A percentile compares a stretch with the other conserved stretches of the same genome.
Evolutionary conservation across 2,329 filamentous ascomycete species (phyloP).

Genomic region (Blastomyces percursus): DNA sequence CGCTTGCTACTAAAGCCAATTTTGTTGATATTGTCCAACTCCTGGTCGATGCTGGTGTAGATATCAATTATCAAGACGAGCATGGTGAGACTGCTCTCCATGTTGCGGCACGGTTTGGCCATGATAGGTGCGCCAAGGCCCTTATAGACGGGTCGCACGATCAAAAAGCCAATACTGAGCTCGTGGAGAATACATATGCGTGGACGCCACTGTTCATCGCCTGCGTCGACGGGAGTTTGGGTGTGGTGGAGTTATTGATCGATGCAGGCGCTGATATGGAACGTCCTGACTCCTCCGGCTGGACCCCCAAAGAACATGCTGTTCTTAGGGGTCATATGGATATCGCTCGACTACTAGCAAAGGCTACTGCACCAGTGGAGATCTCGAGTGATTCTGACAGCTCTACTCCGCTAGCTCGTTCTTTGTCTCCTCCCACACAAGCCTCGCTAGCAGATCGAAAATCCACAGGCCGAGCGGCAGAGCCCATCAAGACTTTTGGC

Average conservation of each 20-base stretch:
- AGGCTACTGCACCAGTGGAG: constrained; percentile 36
- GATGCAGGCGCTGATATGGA: constrained; percentile 66
- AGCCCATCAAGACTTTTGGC: constrained; percentile 88
- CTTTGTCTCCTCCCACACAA: constrained; percentile 26
- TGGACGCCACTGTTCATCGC: constrained; percentile 96
- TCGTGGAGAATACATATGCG: constrained; percentile 70
- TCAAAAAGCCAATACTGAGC: constrained; percentile 65
- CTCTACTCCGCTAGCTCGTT: constrained; percentile 24
- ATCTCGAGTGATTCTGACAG: constrained; percentile 17
- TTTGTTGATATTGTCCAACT: constrained; percentile 75
- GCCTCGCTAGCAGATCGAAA: constrained; percentile 35
- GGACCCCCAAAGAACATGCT: constrained; percentile 89
- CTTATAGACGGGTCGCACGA: constrained; percentile 58
- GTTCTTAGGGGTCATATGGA: constrained; percentile 76
- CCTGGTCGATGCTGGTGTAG: constrained; percentile 77
- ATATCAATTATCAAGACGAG: constrained; percentile 87
- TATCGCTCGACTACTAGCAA: constrained; percentile 60
- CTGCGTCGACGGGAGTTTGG: constrained; percentile 73
- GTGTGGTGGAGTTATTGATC: constrained; percentile 65
- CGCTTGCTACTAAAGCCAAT: constrained; percentile 79
- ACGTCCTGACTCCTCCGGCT: constrained; percentile 72
- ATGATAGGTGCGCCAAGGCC: constrained; percentile 66
- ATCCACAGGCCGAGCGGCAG: constrained; percentile 44
- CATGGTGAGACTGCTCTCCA: constrained; percentile 86
- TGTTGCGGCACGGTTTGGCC: constrained; percentile 79